Conservation (phyloP, 306 rosid genomes). For the Lablab purpureus region DNA sequence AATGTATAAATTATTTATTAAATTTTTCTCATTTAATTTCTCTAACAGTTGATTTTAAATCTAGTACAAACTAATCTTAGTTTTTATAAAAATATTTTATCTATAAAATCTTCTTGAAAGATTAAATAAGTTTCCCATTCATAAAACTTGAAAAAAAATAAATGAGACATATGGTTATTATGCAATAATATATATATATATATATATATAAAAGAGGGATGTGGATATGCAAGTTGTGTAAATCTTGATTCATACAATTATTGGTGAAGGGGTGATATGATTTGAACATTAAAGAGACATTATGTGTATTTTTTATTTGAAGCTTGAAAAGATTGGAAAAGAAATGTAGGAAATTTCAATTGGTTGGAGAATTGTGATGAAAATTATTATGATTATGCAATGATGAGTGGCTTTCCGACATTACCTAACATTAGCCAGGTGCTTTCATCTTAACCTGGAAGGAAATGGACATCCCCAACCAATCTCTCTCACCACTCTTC, state of each 20-base stretch:
- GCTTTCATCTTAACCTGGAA: neutral
- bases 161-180: too few species aligned
- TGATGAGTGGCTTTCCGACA: conserved; percentile 52
- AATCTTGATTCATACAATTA: too few species aligned
- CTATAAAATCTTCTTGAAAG: too few species aligned
- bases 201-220: neutral
- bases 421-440: conserved; percentile 27
- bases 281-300: neutral
- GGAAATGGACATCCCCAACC: neutral
- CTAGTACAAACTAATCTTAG: too few species aligned
- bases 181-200: too few species aligned
- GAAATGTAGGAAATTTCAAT: conserved; percentile 9
- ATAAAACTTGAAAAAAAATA: too few species aligned
- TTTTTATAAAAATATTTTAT: too few species aligned
- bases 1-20: too few species aligned
- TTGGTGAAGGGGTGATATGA: neutral
- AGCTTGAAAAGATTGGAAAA: neutral
- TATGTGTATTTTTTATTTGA: neutral
- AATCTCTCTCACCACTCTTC: neutral
- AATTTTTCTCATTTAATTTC: too few species aligned
- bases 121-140: too few species aligned
- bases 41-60: too few species aligned
- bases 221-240: neutral
- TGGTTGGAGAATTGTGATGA: neutral
- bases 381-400: conserved; percentile 17